Conservation (phyloP, 768 basidiomycete genomes). For the Calocybe indica region DNA sequence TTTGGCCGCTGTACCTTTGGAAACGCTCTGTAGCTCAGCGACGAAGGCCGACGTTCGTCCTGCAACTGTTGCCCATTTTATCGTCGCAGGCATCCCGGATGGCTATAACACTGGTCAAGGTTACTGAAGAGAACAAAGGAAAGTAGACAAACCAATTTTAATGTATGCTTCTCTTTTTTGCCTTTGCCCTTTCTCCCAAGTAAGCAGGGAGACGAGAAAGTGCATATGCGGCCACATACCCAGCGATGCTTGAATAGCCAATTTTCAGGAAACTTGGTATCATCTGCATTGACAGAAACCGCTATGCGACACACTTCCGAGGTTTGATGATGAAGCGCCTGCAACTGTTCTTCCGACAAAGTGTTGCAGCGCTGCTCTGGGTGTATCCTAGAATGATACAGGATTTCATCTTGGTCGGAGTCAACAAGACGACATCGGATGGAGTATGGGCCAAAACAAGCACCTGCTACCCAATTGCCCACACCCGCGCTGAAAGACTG, state of each 20-base stretch:
- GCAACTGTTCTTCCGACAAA: conserved; percentile 42
- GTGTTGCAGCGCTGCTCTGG: conserved; percentile 62
- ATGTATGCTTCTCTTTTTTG: conserved; percentile 39
- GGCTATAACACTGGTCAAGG: conserved; percentile 36
- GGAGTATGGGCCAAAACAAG: conserved; percentile 4
- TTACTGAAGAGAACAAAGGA: neutral
- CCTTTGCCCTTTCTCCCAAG: conserved; percentile 43
- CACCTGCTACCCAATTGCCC: conserved; percentile 80
- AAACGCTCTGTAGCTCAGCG: conserved; percentile 47
- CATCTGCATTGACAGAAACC: conserved; percentile 67
- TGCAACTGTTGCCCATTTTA: conserved; percentile 71
- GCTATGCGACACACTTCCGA: conserved; percentile 52
- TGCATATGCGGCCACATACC: conserved; percentile 29
- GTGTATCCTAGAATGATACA: conserved; percentile 70
- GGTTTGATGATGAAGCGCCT: conserved; percentile 46
- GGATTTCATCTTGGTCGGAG: conserved; percentile 48
- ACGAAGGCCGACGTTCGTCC: conserved; percentile 76
- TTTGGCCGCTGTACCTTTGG: conserved; percentile 1
- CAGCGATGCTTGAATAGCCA: conserved; percentile 70
- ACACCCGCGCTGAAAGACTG: conserved; percentile 79
- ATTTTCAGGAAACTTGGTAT: conserved; percentile 55
- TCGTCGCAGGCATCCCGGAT: conserved; percentile 62
- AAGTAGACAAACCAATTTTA: conserved; percentile 40
- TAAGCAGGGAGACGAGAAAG: conserved; percentile 8
- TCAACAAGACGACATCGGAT: conserved; percentile 5